Evolutionary conservation across 371 early-diverging fungal species (phyloP), one percentile per base, ranked within the genome.

Genomic region (Enteropsectra breve): DNA sequence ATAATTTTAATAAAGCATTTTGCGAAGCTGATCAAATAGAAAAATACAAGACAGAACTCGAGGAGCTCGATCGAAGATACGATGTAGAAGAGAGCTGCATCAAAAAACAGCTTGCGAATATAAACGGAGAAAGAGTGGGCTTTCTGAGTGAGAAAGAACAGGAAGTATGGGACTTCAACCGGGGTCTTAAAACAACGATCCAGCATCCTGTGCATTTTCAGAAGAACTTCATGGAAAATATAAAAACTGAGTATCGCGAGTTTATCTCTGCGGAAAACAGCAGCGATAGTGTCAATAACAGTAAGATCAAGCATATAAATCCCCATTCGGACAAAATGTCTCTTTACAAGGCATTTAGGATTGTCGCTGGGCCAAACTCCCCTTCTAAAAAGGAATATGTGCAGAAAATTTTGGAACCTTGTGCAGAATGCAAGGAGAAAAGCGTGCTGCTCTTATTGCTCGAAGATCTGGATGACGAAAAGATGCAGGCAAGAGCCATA

Each of bases 1-100:
- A 49, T 46, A 28, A 46, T 32, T 66, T 48, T 50, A 70, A 70
- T 50, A 23, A 48, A 29, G 29, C 63, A 0, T 74, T 68, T 65
- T 56, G 66, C 40, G 11, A 45, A 13, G 24, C 53, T 13, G 30
- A 43, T 37, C 43, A 71, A 23, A 57, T 57, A 46, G 26, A 62
- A 2, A 13, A 49, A 33, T 74, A 49, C 48, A 6, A 63, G 2
- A 28, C 48, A 26, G 34, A 30, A 23, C 58, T 71, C 1, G 40
- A 59, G 24, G 30, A 11, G n/a, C 36, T 46, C 21, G 46, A 45
- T 21, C 36, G 33, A 1, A 54, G 47, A 34, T 55, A 40, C 28
- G 37, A 4, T 15, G 52, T 43, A 33, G 38, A 54, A n/a, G 40
- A 53, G 24, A 43, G 26, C 2, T 33, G 61, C 28, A 28, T 72